Percentiles rank a stretch among this genome's conserved stretches.
These are phyloP conservation scores for Acanthamoeba castellanii DNA, from an alignment of 208 protist genomes.

Conservation along the genomic window DNA sequence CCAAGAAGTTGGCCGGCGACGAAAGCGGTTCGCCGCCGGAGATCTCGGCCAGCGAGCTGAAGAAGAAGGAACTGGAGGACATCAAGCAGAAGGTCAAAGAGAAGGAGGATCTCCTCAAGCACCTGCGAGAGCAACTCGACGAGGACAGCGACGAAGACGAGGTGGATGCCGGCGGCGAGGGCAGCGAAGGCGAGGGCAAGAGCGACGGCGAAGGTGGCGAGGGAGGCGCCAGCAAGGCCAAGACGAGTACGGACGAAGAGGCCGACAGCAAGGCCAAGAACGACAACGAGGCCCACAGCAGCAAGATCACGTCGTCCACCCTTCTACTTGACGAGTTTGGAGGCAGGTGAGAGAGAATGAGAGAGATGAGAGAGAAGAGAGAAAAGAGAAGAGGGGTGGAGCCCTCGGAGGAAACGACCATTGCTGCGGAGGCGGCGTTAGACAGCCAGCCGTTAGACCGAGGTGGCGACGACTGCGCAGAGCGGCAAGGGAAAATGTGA, in stretches of 20 bases:
- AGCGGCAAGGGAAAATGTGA: not conserved
- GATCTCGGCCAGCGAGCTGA: not conserved
- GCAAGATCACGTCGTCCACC: not conserved
- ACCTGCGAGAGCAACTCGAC: not conserved
- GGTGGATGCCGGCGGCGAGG: not conserved
- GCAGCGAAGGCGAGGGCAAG: not conserved
- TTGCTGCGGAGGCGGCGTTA: not conserved
- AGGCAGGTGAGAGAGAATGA: not conserved
- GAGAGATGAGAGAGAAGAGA: no score
- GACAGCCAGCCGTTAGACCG: not conserved
- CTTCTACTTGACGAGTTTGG: not conserved
- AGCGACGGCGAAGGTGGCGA: not conserved
- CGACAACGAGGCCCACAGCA: not conserved
- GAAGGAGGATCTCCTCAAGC: not conserved
- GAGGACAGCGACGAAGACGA: not conserved
- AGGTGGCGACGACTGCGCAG: not conserved
- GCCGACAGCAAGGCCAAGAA: not conserved
- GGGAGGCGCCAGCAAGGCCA: not conserved
- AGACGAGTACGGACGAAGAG: not conserved
- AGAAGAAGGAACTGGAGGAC: slow-evolving; percentile 25
- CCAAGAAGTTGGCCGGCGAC: not conserved
- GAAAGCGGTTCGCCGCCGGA: not conserved
- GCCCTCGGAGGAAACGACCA: not conserved
- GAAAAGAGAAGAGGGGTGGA: not conserved
- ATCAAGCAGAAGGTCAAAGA: slow-evolving; percentile 46